phyloP scores from a whole-genome alignment of 352 stramenopile genomes.

The Salisapilia sapeloensis region DNA sequence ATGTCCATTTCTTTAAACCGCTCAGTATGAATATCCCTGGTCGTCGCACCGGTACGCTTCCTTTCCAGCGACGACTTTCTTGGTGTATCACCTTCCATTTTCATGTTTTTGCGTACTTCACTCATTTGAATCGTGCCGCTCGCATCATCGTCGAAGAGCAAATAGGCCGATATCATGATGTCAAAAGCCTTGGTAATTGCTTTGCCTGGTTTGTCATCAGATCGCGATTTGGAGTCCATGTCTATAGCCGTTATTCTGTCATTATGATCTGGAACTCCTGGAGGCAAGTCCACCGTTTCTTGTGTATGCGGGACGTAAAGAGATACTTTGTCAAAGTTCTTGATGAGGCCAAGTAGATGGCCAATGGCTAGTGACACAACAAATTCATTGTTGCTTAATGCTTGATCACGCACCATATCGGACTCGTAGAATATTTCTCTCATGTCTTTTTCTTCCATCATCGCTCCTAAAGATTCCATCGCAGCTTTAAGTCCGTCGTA shows the following conservation, averaged over 20 bases:
- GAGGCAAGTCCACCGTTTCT: slow-evolving; percentile 9
- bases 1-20: slow-evolving; percentile 80
- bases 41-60: slow-evolving; percentile 33
- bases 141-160: slow-evolving; percentile 73
- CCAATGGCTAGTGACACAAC: slow-evolving; percentile 70
- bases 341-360: slow-evolving; percentile 67
- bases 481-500: slow-evolving; percentile 49
- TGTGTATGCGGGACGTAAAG: slow-evolving; percentile 10
- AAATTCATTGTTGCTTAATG: slow-evolving; percentile 76
- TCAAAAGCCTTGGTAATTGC: slow-evolving; percentile 55
- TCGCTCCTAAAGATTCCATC: slow-evolving; percentile 29
- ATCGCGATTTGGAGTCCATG: too few species aligned
- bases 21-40: slow-evolving; percentile 39
- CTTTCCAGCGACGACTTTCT: slow-evolving; percentile 27
- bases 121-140: slow-evolving; percentile 68
- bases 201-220: slow-evolving; percentile 15
- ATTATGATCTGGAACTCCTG: slow-evolving; percentile 2
- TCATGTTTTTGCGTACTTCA: slow-evolving; percentile 51
- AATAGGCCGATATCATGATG: slow-evolving; percentile 69
- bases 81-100: slow-evolving; percentile 20
- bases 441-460: slow-evolving; percentile 54
- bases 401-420: slow-evolving; percentile 80
- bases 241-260: slow-evolving; percentile 1
- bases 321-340: slow-evolving; percentile 34
- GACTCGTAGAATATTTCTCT: slow-evolving; percentile 76